Evolutionary conservation across 2,329 filamentous ascomycete genomes (phyloP), one percentile per base, ranked within the genome.

Genomic region (Corynespora cassiicola): DNA sequence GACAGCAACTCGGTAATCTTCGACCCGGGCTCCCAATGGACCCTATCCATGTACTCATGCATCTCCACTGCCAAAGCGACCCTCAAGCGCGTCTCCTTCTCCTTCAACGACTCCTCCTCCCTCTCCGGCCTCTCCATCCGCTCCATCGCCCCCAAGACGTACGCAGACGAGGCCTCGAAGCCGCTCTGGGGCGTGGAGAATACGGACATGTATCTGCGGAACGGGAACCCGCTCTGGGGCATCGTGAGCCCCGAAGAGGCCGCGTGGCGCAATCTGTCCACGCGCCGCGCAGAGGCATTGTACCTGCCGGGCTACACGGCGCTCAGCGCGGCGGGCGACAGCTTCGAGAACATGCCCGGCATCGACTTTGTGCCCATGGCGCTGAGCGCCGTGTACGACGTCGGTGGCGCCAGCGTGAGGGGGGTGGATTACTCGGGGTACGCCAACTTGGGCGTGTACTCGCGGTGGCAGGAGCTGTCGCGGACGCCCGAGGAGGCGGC

Each of bases 61-160:
- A 71, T 73, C 3, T 66, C 63, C 0, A 52, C 69, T 0, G 45
- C 70, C 3, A 69, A 68, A 33, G 73, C 74, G 3, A 66, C 58
- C 1, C 62, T 78, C 39, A 77, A 77, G 45, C 71, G 66, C 0
- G 71, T 75, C 7, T 54, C 54, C 0, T 76, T 79, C 43, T 28
- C 31, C 12, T 47, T 34, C 30, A 77, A 76, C 41, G 69, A 68
- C 3, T 73, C 69, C 0, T 50, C 59, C 9, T 59, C 52, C 6
- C 42, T 77, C 0, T 48, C 55, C 7, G 56, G 56, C 2, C 52
- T 78, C 0, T 47, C 46, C 2, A 58, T 77, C 2, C 47, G 48
- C 2, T 49, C 54, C 7, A 52, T 77, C 7, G 34, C 37, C 10
- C 54, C 66, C 2, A 76, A 76, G 45, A 33, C 32, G 3, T 75